Percentiles rank a stretch among this genome's conserved stretches.
Evolutionary conservation across 169 alveolate genomes (phyloP).

Genomic region (Plasmodium gallinaceum): DNA sequence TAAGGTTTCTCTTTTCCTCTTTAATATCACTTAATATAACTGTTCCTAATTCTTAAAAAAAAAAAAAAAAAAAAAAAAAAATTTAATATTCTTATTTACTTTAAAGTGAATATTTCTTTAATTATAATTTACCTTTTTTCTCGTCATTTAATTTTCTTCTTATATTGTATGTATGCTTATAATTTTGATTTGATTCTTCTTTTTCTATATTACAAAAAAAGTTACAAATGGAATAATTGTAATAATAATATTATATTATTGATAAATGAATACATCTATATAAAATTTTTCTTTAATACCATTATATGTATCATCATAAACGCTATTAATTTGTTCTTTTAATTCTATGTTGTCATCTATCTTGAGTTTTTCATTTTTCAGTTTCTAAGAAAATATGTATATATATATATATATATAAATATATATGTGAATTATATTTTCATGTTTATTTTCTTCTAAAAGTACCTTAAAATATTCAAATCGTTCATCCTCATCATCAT

Average conservation of each 20-base stretch:
- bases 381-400: constrained; percentile 24
- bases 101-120: background rate
- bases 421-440: background rate
- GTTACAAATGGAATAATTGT: background rate
- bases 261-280: background rate
- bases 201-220: background rate
- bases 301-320: constrained; percentile 16
- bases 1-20: constrained; percentile 41
- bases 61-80: background rate
- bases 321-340: constrained; percentile 35
- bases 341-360: constrained; percentile 24
- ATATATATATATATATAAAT: constrained; percentile 11
- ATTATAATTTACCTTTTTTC: constrained; percentile 14
- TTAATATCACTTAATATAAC: constrained; percentile 32
- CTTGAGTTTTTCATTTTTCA: constrained; percentile 7
- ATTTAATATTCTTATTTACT: background rate
- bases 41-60: constrained; percentile 14
- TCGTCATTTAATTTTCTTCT: constrained; percentile 58
- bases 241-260: background rate
- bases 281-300: constrained; percentile 9
- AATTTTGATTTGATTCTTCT: background rate
- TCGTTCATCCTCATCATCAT: constrained; percentile 51
- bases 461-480: constrained; percentile 70
- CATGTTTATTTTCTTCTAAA: background rate
- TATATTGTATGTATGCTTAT: constrained; percentile 50